Percentiles rank a stretch among this genome's conserved stretches.
Conservation (phyloP, 768 basidiomycete genomes). For the Pisolithus sp. region DNA sequence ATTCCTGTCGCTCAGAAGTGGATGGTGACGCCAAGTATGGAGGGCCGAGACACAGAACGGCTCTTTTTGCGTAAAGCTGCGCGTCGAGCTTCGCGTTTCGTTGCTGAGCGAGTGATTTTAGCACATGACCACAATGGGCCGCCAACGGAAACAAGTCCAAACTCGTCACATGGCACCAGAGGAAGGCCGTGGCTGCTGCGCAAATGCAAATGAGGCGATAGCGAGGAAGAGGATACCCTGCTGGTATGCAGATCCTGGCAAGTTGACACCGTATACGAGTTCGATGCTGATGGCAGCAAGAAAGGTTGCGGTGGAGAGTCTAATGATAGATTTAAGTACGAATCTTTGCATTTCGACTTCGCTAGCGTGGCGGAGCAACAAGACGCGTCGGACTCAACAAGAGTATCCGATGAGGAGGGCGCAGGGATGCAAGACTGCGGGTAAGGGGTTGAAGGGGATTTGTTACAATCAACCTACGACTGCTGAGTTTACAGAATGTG, state of each 20-base stretch:
- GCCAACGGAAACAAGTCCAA: constrained; percentile 1
- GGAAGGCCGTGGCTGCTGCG: constrained; percentile 7
- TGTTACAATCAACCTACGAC: too few relatives aligned
- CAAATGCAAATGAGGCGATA: constrained; percentile 5
- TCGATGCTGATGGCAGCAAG: background rate
- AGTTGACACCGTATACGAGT: background rate
- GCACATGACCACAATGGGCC: constrained; percentile 25
- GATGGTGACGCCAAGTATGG: constrained; percentile 7
- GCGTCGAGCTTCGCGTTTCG: constrained; percentile 23
- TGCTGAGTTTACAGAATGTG: background rate
- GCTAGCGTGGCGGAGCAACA: background rate
- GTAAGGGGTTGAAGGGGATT: background rate
- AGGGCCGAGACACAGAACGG: constrained; percentile 17
- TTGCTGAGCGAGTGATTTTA: constrained; percentile 22
- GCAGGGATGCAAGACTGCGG: constrained; percentile 7
- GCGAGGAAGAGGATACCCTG: background rate
- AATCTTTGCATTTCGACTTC: constrained; percentile 15
- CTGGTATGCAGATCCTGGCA: background rate
- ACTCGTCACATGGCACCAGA: constrained; percentile 2
- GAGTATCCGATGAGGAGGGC: constrained; percentile 20
- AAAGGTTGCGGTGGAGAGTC: constrained; percentile 8
- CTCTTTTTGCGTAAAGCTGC: constrained; percentile 8
- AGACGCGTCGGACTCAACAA: constrained; percentile 14
- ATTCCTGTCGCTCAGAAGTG: constrained; percentile 4
- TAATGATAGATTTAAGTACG: constrained; percentile 18